Evolutionary conservation across 148 eudicot genomes (phyloP).

Genomic region (Cornus kousa): DNA sequence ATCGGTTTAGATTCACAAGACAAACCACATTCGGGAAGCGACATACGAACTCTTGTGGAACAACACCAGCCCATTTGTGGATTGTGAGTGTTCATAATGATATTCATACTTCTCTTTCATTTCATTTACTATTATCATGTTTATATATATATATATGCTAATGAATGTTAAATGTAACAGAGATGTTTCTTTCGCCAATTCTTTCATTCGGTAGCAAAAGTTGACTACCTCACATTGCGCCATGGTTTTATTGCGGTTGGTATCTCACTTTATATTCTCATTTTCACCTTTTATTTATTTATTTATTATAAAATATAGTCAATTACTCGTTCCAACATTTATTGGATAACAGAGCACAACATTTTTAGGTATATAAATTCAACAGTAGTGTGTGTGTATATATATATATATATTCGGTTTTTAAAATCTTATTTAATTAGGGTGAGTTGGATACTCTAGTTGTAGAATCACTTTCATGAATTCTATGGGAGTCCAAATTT

Average conservation of each 20-base stretch:
- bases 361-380: no score
- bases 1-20: conserved; percentile 39
- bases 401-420: no score
- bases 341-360: no score
- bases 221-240: conserved; percentile 44
- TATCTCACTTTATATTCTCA: background rate
- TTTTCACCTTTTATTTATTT: no score
- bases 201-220: conserved; percentile 38
- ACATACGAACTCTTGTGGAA: conserved; percentile 25
- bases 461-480: no score
- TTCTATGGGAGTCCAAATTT: no score
- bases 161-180: conserved; percentile 14
- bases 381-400: no score
- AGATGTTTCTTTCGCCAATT: conserved; percentile 49
- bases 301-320: no score
- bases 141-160: background rate
- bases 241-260: conserved; percentile 50
- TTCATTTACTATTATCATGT: background rate
- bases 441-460: no score
- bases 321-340: no score
- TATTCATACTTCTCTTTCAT: background rate
- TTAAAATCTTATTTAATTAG: no score
- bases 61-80: conserved; percentile 27
- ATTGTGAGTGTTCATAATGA: conserved; percentile 26
- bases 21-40: conserved; percentile 43